phyloP scores from a whole-genome alignment of 148 eudicot genomes.

The Dianthus caryophyllus region DNA sequence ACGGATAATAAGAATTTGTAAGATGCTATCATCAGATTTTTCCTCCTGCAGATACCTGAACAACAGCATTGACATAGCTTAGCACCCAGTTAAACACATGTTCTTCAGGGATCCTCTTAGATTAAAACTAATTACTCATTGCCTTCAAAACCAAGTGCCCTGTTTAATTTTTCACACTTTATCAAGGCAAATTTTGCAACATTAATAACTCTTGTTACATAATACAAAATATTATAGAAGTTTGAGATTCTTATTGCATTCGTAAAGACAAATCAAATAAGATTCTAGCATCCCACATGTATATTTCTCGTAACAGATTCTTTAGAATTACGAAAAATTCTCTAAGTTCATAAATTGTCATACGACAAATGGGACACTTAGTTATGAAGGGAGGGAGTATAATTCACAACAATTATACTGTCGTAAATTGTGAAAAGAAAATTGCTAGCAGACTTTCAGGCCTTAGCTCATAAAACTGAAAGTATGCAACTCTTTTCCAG shows the following conservation, averaged over 20 bases:
- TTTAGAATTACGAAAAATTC: not conserved
- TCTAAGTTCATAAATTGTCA: too few relatives aligned
- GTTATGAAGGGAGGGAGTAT: too few relatives aligned
- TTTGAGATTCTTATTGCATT: too few relatives aligned
- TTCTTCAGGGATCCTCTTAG: too few relatives aligned
- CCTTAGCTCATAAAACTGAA: not conserved
- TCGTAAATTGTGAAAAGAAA: not conserved
- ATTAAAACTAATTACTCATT: too few relatives aligned
- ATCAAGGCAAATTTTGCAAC: too few relatives aligned
- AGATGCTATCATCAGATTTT: constrained; percentile 92
- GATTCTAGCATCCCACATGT: too few relatives aligned
- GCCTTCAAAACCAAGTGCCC: too few relatives aligned
- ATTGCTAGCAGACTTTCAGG: not conserved
- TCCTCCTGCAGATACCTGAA: constrained; percentile 80
- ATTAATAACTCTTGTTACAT: too few relatives aligned
- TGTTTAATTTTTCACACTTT: too few relatives aligned
- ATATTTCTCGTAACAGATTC: not conserved
- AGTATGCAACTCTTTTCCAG: not conserved
- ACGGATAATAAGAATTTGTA: constrained; percentile 80
- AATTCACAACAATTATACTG: not conserved
- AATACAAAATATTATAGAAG: too few relatives aligned
- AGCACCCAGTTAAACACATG: constrained; percentile 20
- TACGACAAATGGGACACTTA: too few relatives aligned
- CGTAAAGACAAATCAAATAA: not conserved
- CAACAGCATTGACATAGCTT: constrained; percentile 24